Percentiles rank a stretch among this genome's conserved stretches.
Evolutionary conservation across 208 protist species (phyloP).

Genomic region (Willaertia magna): DNA sequence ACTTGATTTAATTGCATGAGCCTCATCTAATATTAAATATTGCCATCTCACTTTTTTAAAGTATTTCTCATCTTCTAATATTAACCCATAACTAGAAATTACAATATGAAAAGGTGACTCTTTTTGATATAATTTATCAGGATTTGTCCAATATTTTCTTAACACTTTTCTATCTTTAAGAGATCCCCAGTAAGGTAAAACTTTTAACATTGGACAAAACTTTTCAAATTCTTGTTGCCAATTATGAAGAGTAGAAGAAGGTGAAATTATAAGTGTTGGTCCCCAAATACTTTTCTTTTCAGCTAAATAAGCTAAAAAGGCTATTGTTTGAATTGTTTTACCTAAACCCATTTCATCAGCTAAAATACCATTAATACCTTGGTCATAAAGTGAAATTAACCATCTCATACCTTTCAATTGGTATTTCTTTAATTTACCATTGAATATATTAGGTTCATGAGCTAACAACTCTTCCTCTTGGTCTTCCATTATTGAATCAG

Average conservation of each 20-base stretch:
- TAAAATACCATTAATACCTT: slow-evolving; percentile 94
- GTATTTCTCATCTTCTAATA: slow-evolving; percentile 68
- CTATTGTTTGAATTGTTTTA: slow-evolving; percentile 24
- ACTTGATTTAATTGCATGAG: slow-evolving; percentile 84
- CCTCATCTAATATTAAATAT: slow-evolving; percentile 98
- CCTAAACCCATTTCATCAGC: slow-evolving; percentile 61
- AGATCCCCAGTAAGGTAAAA: slow-evolving; percentile 8
- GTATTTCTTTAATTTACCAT: slow-evolving; percentile 79
- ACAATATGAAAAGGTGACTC: slow-evolving; percentile 62
- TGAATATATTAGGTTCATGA: neutral
- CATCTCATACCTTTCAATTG: slow-evolving; percentile 96
- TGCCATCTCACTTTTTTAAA: slow-evolving; percentile 77
- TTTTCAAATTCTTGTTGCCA: slow-evolving; percentile 16
- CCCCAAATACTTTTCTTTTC: neutral
- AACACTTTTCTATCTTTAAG: neutral
- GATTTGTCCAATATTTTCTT: neutral
- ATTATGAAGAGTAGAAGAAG: slow-evolving; percentile 9
- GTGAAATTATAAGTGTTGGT: slow-evolving; percentile 7
- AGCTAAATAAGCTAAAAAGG: neutral
- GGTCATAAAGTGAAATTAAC: slow-evolving; percentile 84
- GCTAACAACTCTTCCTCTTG: neutral
- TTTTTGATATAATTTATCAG: neutral
- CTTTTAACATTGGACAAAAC: slow-evolving; percentile 1
- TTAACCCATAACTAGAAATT: slow-evolving; percentile 93
- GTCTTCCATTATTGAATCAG: neutral